Evolutionary conservation across 495 filamentous ascomycete species (phyloP), one percentile per base, ranked within the genome.

Genomic region (Penicillium manginii): DNA sequence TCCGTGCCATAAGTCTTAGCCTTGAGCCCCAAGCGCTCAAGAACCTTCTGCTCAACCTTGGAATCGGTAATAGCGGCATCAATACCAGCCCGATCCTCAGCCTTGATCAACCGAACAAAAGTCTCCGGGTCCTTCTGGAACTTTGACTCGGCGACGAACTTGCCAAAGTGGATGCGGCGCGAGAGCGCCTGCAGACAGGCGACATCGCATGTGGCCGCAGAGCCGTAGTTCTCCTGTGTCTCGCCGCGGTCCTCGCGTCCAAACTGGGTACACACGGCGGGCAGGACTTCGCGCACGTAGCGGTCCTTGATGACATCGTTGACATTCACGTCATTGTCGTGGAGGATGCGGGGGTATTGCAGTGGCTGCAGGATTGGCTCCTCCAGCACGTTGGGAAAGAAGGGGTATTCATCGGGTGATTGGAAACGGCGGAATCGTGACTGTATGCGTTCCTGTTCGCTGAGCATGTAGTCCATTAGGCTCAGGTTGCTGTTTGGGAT

Each of bases 71-170:
- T 99, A 18, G 93, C 93, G 29, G 82, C 86, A 68, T 87, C 92
- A 59, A 99, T 91, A 3, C 87, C 96, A 11, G 81, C 73, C 4
- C 91, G 79, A 75, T 99, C 93, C 52, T 79, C 86, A 12, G 82
- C 86, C 63, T 84, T 84, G 72, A 99, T 97, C 76, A 97, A 70
- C 52, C 76, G 71, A 1, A 91, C 91, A 72, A 92, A 98, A 54
- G 69, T 78, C 64, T 93, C 91, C 29, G 86, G 83, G 63, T 97
- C 91, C 56, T 89, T 85, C 64, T 82, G 84, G 73, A 97, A 99
- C 80, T 99, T 99, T n/a, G 90, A 88, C 80, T 99, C 96, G 11
- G 96, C 96, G 4, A 99, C 96, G 67, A 97, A 97, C 79, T 97
- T 99, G 55, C 96, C 96, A 74, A 97, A 99, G 73, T 99, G 96